Evolutionary conservation across 192 early-diverging fungal genomes (phyloP).

Genomic region (Gamsiella multidivaricata): DNA sequence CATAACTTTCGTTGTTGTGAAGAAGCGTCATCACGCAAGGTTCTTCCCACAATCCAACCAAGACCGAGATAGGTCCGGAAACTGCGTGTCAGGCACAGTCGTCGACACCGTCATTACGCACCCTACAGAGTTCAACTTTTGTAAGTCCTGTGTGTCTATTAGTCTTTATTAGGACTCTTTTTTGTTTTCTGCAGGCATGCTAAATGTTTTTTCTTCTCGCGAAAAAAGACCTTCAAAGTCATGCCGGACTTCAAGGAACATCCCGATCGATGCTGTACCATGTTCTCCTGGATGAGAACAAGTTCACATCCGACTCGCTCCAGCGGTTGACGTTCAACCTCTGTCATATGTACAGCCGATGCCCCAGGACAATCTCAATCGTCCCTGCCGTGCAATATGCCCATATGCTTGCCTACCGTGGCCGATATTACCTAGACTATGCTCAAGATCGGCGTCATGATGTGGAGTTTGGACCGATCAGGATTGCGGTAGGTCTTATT

Average conservation of each 20-base stretch:
- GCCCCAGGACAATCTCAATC: slow-evolving; percentile 86
- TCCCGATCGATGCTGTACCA: slow-evolving; percentile 93
- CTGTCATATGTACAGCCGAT: slow-evolving; percentile 92
- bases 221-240: slow-evolving; percentile 76
- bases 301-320: slow-evolving; percentile 81
- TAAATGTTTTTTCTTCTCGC: not conserved
- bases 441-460: no score
- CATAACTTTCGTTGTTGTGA: slow-evolving; percentile 83
- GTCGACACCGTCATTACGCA: slow-evolving; percentile 76
- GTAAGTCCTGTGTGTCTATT: slow-evolving; percentile 21
- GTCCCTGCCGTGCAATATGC: slow-evolving; percentile 94
- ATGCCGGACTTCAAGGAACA: slow-evolving; percentile 94
- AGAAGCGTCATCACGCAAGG: slow-evolving; percentile 89
- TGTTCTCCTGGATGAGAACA: slow-evolving; percentile 89
- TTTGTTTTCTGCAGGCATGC: not conserved
- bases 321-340: slow-evolving; percentile 91
- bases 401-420: slow-evolving; percentile 83
- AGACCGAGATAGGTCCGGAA: slow-evolving; percentile 78
- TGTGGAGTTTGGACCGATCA: not conserved
- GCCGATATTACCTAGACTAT: slow-evolving; percentile 71
- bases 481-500: not conserved
- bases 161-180: not conserved
- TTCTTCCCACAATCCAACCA: slow-evolving; percentile 75
- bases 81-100: slow-evolving; percentile 84
- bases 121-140: slow-evolving; percentile 86